Evolutionary conservation across 192 early-diverging fungal genomes (phyloP), one percentile per base, ranked within the genome.

Genomic region (Tieghemiomyces parasiticus): DNA sequence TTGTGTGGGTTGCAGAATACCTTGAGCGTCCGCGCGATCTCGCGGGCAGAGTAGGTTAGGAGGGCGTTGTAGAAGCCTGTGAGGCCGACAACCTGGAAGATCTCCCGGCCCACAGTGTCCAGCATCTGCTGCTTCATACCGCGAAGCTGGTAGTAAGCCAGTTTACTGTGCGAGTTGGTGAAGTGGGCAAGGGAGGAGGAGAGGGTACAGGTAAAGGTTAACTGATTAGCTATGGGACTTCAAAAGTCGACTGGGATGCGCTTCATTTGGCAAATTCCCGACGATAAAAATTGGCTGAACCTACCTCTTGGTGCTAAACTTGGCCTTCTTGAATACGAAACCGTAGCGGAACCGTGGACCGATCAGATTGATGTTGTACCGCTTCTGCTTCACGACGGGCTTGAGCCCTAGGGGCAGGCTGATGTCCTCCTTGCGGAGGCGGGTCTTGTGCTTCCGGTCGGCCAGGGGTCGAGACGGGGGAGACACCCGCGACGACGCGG

Each of bases 1-100:
- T 75, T 72, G 32, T 62, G 48, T n/a, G 67, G 65, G 53, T 78
- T 74, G 12, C 74, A 67, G 66, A 80, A 78, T 10, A 78, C 63
- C 24, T 69, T 67, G 63, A 83, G 35, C 8, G 72, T 74, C 13
- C 71, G 62, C 0, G 66, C 69, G 58, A 79, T 75, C 63, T 78
- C 74, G 3, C 72, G 62, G 60, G 71, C 71, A 64, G 75, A 76
- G 35, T 69, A 71, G 46, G 67, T 64, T 0, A 79, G 35, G 30
- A 76, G 71, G 53, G 70, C 67, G 28, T 71, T 62, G 51, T 82
- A 82, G 60, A 78, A 76, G 19, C 66, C 71, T 0, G 64, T 55
- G 52, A 82, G 63, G 0, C 77, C 77, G 20, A 56, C 13, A 12
- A 16, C 24, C 14, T 29, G 13, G 29, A 56, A 56, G 1, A 56